Conservation (phyloP, 2,329 filamentous ascomycete species). For the Metarhizium album region DNA sequence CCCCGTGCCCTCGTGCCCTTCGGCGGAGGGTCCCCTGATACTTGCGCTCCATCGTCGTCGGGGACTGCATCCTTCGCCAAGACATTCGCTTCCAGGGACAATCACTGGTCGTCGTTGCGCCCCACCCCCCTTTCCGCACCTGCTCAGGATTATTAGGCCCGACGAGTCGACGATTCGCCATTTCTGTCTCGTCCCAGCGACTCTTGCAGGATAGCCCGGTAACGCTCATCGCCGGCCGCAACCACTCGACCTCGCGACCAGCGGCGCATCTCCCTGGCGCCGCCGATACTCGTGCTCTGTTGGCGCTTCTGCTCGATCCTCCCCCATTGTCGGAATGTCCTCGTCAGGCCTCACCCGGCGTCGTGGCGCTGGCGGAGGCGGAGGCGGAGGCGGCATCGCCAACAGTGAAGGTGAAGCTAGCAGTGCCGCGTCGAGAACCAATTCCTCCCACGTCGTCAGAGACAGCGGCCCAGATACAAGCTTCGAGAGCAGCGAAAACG, state of each 20-base stretch:
- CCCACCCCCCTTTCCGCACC: conserved; percentile 1
- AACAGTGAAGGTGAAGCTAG: conserved; percentile 43
- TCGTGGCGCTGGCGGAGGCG: conserved; percentile 58
- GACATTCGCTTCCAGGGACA: neutral
- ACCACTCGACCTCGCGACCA: conserved; percentile 1
- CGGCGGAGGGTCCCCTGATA: no score
- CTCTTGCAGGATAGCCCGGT: neutral
- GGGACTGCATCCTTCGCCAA: neutral
- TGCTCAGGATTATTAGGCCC: no score
- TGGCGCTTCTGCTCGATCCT: neutral
- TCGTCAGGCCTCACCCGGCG: conserved; percentile 49
- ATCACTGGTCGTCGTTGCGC: conserved; percentile 1
- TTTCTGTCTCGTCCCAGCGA: neutral
- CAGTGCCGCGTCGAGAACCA: conserved; percentile 45
- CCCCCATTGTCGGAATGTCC: conserved; percentile 17
- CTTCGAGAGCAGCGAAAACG: conserved; percentile 87
- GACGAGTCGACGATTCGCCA: no score
- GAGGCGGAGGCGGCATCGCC: conserved; percentile 50
- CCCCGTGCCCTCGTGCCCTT: no score
- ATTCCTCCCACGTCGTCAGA: conserved; percentile 41
- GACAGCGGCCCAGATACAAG: conserved; percentile 61
- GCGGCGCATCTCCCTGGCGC: conserved; percentile 8
- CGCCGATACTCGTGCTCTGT: neutral
- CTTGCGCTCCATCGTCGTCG: neutral
- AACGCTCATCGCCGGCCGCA: neutral